Evolutionary conservation across 495 filamentous ascomycete genomes (phyloP), one percentile per base, ranked within the genome.

Genomic region (Penicillium alfredii): DNA sequence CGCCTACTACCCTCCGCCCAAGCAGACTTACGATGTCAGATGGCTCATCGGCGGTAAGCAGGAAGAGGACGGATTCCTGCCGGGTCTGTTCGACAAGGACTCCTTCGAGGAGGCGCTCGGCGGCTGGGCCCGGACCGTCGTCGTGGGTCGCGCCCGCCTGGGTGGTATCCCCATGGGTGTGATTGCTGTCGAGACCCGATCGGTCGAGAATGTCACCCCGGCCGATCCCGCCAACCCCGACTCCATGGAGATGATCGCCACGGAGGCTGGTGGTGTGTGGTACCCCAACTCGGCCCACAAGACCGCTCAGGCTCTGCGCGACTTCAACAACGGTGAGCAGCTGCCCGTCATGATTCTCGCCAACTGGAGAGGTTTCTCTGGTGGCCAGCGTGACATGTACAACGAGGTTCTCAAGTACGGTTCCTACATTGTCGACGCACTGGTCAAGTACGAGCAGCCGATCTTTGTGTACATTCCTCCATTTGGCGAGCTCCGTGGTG

Each of bases 301-400:
- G 83, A 98, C 92, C 35, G 93, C 92, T 11, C 92, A 98, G 60
- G 92, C 92, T 38, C 92, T 98, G 62, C 86, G 81, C 45, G 92
- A 98, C 75, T 98, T 98, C 78, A 98, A 96, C 80, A 78, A 93
- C 49, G 92, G 92, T 58, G 92, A 98, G 66, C 92, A 97, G 72
- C 77, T 98, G 43, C 92, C 92, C 28, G 72, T 98, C 41, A 96
- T 98, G 88, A 97, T 98, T 64, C 76, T 98, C 30, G 92, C 92
- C 62, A 98, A 98, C 76, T 98, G 92, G 92, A 77, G 92, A 76
- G 92, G 92, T 68, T 98, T 98, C 84, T 96, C 92, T 38, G 92
- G 92, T 71, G 92, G 92, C 33, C 92, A 98, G 68, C 86, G 88
- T 51, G 92, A 98, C 63, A 98, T 98, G 92, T 98, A 94, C 79